Conservation (phyloP, 1,139 yeast species). For the Sugiyamaella pinicola region DNA sequence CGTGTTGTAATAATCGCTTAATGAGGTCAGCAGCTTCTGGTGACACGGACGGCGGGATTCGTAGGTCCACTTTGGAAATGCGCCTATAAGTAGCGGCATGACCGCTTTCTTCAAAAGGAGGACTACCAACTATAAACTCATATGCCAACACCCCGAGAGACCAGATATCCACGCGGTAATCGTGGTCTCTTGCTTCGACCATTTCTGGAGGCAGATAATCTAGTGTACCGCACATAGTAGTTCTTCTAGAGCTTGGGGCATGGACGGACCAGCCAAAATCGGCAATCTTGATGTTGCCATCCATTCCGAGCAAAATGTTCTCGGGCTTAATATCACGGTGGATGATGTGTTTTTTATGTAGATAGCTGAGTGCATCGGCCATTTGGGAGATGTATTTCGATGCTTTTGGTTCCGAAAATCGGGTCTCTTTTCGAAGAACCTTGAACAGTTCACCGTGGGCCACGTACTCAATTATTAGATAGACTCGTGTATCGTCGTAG, state of each 20-base stretch:
- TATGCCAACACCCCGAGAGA: slow-evolving; percentile 85
- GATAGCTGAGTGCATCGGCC: slow-evolving; percentile 72
- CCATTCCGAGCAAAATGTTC: slow-evolving; percentile 76
- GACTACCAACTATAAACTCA: slow-evolving; percentile 84
- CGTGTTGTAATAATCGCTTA: slow-evolving; percentile 57
- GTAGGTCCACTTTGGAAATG: slow-evolving; percentile 73
- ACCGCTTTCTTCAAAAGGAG: slow-evolving; percentile 84
- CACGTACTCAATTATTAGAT: slow-evolving; percentile 81
- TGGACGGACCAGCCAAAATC: slow-evolving; percentile 98
- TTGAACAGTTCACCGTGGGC: slow-evolving; percentile 86
- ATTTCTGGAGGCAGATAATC: slow-evolving; percentile 96
- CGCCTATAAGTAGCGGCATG: slow-evolving; percentile 75
- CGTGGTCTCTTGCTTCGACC: slow-evolving; percentile 83
- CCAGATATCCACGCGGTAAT: slow-evolving; percentile 84
- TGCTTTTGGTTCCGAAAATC: slow-evolving; percentile 72
- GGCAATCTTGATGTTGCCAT: slow-evolving; percentile 85
- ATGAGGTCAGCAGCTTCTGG: slow-evolving; percentile 80
- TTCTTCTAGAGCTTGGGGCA: slow-evolving; percentile 56
- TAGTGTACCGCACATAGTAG: slow-evolving; percentile 91
- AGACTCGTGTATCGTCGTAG: slow-evolving; percentile 76
- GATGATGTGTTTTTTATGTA: slow-evolving; percentile 77
- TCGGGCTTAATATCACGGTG: slow-evolving; percentile 97
- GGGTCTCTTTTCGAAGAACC: slow-evolving; percentile 60
- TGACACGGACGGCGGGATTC: slow-evolving; percentile 69
- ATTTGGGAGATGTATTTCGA: slow-evolving; percentile 78